These are phyloP conservation scores for Podospora appendiculata DNA, from an alignment of 495 filamentous ascomycete species.

Conservation along the genomic window DNA sequence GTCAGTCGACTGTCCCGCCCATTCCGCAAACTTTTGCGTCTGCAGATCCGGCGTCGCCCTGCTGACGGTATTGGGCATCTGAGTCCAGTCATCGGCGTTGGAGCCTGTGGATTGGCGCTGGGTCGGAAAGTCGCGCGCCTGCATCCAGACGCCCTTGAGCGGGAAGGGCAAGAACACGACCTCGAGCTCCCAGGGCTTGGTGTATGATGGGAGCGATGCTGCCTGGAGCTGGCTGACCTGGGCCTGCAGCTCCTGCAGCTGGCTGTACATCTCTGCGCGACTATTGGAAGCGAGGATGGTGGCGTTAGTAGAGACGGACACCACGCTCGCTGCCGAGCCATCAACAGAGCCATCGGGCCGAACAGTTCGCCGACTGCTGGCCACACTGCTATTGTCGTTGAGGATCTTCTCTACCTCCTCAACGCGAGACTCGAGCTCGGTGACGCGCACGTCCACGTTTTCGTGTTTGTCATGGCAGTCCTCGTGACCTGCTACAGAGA, in stretches of 20 bases:
- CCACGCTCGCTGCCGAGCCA: constrained; percentile 32
- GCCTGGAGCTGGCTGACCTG: constrained; percentile 50
- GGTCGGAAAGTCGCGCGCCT: constrained; percentile 36
- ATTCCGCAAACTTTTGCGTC: constrained; percentile 35
- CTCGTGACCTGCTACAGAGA: constrained; percentile 49
- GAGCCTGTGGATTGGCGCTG: constrained; percentile 33
- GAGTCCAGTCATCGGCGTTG: constrained; percentile 50
- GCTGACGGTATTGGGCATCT: constrained; percentile 40
- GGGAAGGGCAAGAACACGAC: constrained; percentile 63
- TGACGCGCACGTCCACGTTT: constrained; percentile 46
- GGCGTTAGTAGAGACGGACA: constrained; percentile 38
- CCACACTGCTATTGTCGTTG: constrained; percentile 36
- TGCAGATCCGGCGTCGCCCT: constrained; percentile 32
- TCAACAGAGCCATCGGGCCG: constrained; percentile 19
- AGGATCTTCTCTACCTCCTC: constrained; percentile 52
- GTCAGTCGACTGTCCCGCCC: constrained; percentile 34
- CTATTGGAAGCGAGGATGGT: constrained; percentile 18
- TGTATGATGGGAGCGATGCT: constrained; percentile 43
- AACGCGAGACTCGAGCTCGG: constrained; percentile 54
- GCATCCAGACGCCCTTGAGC: constrained; percentile 55
- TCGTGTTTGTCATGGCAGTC: constrained; percentile 53
- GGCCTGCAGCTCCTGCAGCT: constrained; percentile 47
- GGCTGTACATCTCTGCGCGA: constrained; percentile 36
- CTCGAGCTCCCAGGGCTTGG: constrained; percentile 59
- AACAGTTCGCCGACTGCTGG: constrained; percentile 21